Conservation (phyloP, 371 early-diverging fungal species). For the Massospora cicadina region DNA sequence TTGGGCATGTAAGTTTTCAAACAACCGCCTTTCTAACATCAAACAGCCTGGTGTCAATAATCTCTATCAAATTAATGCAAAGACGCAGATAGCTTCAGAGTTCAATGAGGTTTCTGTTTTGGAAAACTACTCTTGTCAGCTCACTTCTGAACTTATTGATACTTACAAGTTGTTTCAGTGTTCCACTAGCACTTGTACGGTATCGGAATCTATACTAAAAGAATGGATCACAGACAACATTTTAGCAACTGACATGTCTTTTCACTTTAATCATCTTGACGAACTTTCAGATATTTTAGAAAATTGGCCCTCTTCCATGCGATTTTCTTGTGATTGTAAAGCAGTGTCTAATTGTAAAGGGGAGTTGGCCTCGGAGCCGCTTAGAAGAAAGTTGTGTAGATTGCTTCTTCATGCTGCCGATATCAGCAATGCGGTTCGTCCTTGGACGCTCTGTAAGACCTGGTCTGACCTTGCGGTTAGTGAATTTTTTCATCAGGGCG, state of each 20-base stretch:
- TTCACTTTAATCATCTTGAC: conserved; percentile 66
- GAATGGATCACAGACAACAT: conserved; percentile 33
- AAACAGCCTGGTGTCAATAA: conserved; percentile 76
- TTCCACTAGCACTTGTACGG: conserved; percentile 15
- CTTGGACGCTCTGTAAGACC: conserved; percentile 58
- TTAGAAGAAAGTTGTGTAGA: conserved; percentile 7
- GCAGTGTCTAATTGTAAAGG: conserved; percentile 13
- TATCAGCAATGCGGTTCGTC: conserved; percentile 70
- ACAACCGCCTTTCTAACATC: conserved; percentile 1
- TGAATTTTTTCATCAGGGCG: conserved; percentile 77
- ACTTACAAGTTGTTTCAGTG: conserved; percentile 46
- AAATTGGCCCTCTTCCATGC: conserved; percentile 13
- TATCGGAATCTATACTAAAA: conserved; percentile 14
- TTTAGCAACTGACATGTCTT: conserved; percentile 72
- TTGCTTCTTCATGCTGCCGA: conserved; percentile 65
- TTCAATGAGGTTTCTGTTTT: conserved; percentile 64
- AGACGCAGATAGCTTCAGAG: conserved; percentile 44
- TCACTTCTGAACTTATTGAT: conserved; percentile 42
- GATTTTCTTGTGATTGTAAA: neutral
- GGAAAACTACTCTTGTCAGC: conserved; percentile 65
- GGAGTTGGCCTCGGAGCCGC: conserved; percentile 10
- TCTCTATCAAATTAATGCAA: conserved; percentile 64
- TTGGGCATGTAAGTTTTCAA: conserved; percentile 57
- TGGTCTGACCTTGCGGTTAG: conserved; percentile 74
- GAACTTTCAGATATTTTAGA: conserved; percentile 27